Conservation (phyloP, 768 basidiomycete genomes). For the Trametes villosa region DNA sequence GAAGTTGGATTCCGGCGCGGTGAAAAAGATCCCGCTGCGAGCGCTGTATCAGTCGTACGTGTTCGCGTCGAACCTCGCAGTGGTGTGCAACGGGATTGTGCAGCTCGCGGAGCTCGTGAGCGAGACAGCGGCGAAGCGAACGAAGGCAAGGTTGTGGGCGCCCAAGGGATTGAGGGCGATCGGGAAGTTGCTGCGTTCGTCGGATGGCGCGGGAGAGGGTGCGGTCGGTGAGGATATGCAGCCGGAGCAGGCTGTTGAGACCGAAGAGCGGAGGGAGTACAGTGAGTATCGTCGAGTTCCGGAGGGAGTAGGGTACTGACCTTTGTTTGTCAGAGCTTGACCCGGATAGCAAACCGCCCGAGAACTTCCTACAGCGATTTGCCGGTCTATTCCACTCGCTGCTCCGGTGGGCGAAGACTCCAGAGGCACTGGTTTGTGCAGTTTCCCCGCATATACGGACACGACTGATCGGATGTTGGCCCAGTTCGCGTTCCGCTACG, state of each 20-base stretch:
- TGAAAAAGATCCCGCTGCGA: conserved; percentile 36
- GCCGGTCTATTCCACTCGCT: conserved; percentile 39
- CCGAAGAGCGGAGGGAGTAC: conserved; percentile 33
- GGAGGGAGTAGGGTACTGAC: neutral
- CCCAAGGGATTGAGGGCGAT: conserved; percentile 49
- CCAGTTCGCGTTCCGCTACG: conserved; percentile 58
- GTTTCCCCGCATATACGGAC: neutral
- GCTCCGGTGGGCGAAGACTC: conserved; percentile 46
- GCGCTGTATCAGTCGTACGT: conserved; percentile 56
- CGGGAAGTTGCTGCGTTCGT: conserved; percentile 31
- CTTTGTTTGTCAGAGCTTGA: conserved; percentile 37
- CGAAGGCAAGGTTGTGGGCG: conserved; percentile 49
- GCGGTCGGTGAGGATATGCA: conserved; percentile 32
- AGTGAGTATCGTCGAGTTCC: conserved; percentile 19
- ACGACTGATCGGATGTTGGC: neutral
- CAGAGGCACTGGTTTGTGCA: conserved; percentile 43
- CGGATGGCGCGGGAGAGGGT: conserved; percentile 27
- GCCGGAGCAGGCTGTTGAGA: conserved; percentile 36
- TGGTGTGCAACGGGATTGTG: conserved; percentile 42
- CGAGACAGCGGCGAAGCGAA: conserved; percentile 43
- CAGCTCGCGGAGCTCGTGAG: conserved; percentile 42
- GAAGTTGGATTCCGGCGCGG: conserved; percentile 20
- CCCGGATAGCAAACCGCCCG: conserved; percentile 53
- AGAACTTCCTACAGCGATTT: conserved; percentile 45
- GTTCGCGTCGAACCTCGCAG: conserved; percentile 49